phyloP scores from a whole-genome alignment of 768 basidiomycete species.

The Hygrocybe punicea region DNA sequence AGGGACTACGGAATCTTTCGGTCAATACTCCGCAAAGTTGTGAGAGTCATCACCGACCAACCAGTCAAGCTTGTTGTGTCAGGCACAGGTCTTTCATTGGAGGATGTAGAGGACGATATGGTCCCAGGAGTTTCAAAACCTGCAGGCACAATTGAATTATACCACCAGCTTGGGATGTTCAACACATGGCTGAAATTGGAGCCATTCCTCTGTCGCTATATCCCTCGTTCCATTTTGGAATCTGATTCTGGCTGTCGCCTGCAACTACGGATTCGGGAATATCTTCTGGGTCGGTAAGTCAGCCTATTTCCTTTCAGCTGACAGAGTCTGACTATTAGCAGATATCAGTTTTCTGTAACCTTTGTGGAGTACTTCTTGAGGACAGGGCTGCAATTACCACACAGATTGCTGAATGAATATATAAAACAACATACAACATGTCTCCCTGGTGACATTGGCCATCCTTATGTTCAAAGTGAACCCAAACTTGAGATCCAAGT shows the following conservation, averaged over 20 bases:
- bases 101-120: conserved; percentile 9
- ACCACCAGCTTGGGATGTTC: conserved; percentile 18
- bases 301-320: conserved; percentile 6
- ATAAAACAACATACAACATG: conserved; percentile 1
- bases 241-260: neutral
- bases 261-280: conserved; percentile 6
- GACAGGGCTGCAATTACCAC: conserved; percentile 18
- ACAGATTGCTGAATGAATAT: conserved; percentile 12
- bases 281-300: conserved; percentile 7
- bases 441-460: conserved; percentile 4
- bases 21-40: conserved; percentile 15
- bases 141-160: conserved; percentile 6
- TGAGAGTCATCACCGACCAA: too few relatives aligned
- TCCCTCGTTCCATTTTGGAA: conserved; percentile 5
- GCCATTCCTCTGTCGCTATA: conserved; percentile 11
- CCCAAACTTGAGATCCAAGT: neutral
- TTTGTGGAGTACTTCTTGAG: conserved; percentile 19
- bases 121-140: conserved; percentile 16
- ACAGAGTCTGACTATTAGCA: conserved; percentile 9
- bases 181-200: conserved; percentile 14
- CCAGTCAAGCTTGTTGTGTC: conserved; percentile 10
- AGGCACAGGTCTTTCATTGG: conserved; percentile 13
- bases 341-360: conserved; percentile 16
- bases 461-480: neutral
- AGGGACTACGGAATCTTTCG: conserved; percentile 10